Conservation (phyloP, 2,329 filamentous ascomycete species). For the Akanthomyces lecanii region DNA sequence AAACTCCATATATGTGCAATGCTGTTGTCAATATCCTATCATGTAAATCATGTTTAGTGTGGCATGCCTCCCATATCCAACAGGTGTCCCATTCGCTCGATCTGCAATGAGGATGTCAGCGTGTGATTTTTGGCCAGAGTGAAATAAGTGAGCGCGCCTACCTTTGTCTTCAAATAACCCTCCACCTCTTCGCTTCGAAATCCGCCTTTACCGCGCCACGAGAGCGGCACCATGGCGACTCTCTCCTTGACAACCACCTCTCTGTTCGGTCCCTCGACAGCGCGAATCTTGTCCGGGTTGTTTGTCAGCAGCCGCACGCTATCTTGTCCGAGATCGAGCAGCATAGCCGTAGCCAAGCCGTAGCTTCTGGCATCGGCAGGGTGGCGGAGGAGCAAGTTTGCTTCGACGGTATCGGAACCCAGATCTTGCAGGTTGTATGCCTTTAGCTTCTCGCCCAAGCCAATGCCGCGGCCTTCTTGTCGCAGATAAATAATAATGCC, state of each 20-base stretch:
- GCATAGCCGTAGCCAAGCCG: conserved; percentile 91
- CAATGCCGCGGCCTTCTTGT: conserved; percentile 94
- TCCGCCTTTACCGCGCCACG: conserved; percentile 82
- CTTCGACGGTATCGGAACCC: conserved; percentile 95
- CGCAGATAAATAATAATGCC: conserved; percentile 94
- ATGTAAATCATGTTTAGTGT: background rate
- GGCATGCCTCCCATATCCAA: conserved; percentile 47
- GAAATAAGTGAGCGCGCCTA: conserved; percentile 30
- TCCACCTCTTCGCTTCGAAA: conserved; percentile 87
- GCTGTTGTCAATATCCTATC: conserved; percentile 11
- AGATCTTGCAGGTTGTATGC: conserved; percentile 97
- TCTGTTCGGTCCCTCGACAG: conserved; percentile 84
- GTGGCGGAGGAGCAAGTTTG: conserved; percentile 84
- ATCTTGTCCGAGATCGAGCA: conserved; percentile 75
- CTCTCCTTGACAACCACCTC: conserved; percentile 85
- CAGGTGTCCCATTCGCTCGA: conserved; percentile 86
- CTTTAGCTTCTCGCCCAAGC: conserved; percentile 91
- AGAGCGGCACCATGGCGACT: conserved; percentile 91
- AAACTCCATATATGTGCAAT: conserved; percentile 17
- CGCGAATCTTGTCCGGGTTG: conserved; percentile 94
- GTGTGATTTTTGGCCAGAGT: background rate
- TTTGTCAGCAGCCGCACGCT: conserved; percentile 87
- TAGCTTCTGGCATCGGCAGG: conserved; percentile 94
- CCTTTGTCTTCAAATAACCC: conserved; percentile 92
- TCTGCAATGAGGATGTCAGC: conserved; percentile 44